phyloP scores from a whole-genome alignment of 2,329 filamentous ascomycete species.

The Colletotrichum sp. region DNA sequence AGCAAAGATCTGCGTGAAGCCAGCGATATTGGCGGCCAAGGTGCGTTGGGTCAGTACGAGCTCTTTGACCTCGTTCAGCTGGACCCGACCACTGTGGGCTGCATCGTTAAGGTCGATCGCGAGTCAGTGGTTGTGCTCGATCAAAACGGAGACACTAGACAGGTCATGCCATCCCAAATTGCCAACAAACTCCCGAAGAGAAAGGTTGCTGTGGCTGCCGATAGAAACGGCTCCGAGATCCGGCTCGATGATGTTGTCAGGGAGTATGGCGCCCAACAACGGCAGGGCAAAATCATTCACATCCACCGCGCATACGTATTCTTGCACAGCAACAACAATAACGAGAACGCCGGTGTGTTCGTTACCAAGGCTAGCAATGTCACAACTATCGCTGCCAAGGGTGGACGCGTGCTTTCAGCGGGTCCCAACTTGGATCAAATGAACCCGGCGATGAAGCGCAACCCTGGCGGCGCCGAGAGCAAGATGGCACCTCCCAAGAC shows the following conservation, averaged over 20 bases:
- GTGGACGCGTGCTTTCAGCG: slow-evolving; percentile 70
- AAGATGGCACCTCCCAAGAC: slow-evolving; percentile 73
- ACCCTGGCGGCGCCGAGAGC: slow-evolving; percentile 59
- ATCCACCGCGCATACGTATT: slow-evolving; percentile 94
- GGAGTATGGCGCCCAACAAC: slow-evolving; percentile 84
- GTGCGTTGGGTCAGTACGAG: slow-evolving; percentile 84
- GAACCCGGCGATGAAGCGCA: slow-evolving; percentile 87
- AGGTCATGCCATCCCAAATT: slow-evolving; percentile 88
- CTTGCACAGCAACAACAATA: slow-evolving; percentile 81
- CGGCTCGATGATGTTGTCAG: slow-evolving; percentile 90
- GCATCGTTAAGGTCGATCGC: slow-evolving; percentile 92
- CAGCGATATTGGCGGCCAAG: slow-evolving; percentile 86
- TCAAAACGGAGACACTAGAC: slow-evolving; percentile 83
- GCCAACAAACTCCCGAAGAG: slow-evolving; percentile 85
- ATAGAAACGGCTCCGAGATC: slow-evolving; percentile 92
- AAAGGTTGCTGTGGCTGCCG: slow-evolving; percentile 86
- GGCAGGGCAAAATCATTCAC: slow-evolving; percentile 88
- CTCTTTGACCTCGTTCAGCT: slow-evolving; percentile 94
- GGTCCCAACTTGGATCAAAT: slow-evolving; percentile 86
- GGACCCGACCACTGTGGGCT: slow-evolving; percentile 89
- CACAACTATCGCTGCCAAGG: slow-evolving; percentile 91
- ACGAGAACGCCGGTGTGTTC: slow-evolving; percentile 88
- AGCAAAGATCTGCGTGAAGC: slow-evolving; percentile 96
- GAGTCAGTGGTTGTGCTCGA: slow-evolving; percentile 91
- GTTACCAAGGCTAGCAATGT: slow-evolving; percentile 87